Evolutionary conservation across 257 asterid genomes (phyloP), one percentile per base, ranked within the genome.

Genomic region (Orobanche coerulescens): DNA sequence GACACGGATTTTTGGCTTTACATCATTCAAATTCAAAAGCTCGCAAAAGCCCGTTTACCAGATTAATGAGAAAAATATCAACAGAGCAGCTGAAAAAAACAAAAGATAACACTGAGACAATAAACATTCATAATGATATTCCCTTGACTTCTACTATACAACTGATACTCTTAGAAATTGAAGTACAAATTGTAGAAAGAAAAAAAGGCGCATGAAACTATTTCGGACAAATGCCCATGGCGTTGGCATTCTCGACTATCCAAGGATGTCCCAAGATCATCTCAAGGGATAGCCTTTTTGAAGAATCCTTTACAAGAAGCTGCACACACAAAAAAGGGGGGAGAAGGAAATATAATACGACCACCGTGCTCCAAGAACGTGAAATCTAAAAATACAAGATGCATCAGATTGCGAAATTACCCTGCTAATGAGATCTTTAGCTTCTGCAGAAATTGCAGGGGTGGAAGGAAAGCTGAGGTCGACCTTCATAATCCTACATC

Each of bases 281-380:
- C 54, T 75, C 68, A 51, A 92, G 90, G 18, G 94, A 77, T n/a
- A 88, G 88, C 77, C 96, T 73, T 71, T 85, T 88, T 0, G 90
- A 72, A 1, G 98, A 82, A 69, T 92, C 96, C 80, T 86, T 88
- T 33, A 86, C 95, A 54, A 92, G 94, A 84, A 88, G 96, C 96
- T 88, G 81, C 78, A 79, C 80, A 70, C 43, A n/a, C n/a, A n/a
- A 57, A 43, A 72, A 64, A 76, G 31, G 43, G 10, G 47, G 33
- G 23, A 47, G 64, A 61, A 36, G 30, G 33, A 24, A 26, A 60
- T 24, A 25, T 14, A 6, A 10, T 16, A 47, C 36, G 0, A 14
- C 14, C 15, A 18, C 16, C 15, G 18, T 46, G 40, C 15, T 52
- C 37, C 16, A 39, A 23, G 37, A 13, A 16, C 4, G 44, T 30